Conservation (phyloP, 108 stramenopile species). For the Cyclotella baltica region DNA sequence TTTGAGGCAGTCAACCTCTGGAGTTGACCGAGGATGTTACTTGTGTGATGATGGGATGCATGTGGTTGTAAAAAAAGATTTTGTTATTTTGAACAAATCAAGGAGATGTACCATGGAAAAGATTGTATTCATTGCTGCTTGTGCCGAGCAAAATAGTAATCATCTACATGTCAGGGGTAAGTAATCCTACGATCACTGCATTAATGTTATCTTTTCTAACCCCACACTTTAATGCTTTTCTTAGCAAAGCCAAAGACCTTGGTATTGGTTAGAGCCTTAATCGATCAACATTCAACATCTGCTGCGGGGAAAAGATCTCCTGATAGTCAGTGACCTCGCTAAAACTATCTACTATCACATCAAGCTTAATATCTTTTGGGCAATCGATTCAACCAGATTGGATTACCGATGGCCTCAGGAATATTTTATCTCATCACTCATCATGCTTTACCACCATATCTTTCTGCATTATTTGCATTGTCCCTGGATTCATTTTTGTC, state of each 20-base stretch:
- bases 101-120: constrained; percentile 46
- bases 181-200: background rate
- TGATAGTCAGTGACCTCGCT: constrained; percentile 77
- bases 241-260: constrained; percentile 45
- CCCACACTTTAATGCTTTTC: background rate
- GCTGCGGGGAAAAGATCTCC: constrained; percentile 60
- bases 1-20: constrained; percentile 90
- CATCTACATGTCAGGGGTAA: constrained; percentile 64
- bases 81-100: constrained; percentile 35
- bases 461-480: constrained; percentile 85
- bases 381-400: constrained; percentile 86
- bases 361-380: constrained; percentile 84
- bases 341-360: constrained; percentile 77
- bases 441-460: constrained; percentile 65
- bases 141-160: constrained; percentile 65
- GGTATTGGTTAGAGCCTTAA: constrained; percentile 45
- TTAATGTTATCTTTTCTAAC: background rate
- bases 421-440: constrained; percentile 76
- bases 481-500: constrained; percentile 70
- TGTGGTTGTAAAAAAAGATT: constrained; percentile 42
- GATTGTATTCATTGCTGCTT: constrained; percentile 55
- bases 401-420: constrained; percentile 90
- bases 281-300: constrained; percentile 31
- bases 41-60: constrained; percentile 67
- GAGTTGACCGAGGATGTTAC: constrained; percentile 68